Evolutionary conservation across 495 filamentous ascomycete genomes (phyloP).

Genomic region (Podospora fimiseda): DNA sequence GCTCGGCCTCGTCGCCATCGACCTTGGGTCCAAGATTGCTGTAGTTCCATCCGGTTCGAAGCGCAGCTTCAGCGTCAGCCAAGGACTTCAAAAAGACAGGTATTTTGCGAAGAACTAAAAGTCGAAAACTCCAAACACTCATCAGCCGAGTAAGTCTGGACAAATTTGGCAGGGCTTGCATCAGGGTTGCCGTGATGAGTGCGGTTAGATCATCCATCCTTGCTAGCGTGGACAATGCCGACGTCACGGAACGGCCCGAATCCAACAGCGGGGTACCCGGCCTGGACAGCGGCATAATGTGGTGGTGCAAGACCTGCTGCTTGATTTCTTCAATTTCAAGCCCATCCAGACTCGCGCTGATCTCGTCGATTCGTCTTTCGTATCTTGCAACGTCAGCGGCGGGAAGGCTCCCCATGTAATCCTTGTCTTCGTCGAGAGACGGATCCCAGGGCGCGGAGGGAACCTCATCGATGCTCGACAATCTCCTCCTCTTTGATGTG

Average conservation of each 20-base stretch:
- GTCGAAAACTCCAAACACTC: conserved; percentile 66
- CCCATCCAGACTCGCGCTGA: conserved; percentile 67
- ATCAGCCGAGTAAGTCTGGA: conserved; percentile 63
- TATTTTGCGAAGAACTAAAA: conserved; percentile 64
- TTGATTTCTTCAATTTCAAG: conserved; percentile 89
- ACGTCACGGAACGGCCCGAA: conserved; percentile 29
- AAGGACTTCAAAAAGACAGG: conserved; percentile 64
- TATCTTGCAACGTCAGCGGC: conserved; percentile 55
- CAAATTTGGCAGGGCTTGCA: conserved; percentile 80
- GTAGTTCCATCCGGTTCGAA: conserved; percentile 57
- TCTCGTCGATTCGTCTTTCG: conserved; percentile 69
- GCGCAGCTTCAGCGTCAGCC: conserved; percentile 52
- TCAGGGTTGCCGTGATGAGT: conserved; percentile 77
- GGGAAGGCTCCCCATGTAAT: conserved; percentile 65
- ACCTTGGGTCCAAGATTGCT: conserved; percentile 32
- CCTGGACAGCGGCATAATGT: conserved; percentile 53
- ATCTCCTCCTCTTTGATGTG: conserved; percentile 33
- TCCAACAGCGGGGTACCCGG: conserved; percentile 47
- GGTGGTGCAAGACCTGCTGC: conserved; percentile 73
- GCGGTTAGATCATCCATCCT: conserved; percentile 79
- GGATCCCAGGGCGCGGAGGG: background rate
- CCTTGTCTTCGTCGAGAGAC: conserved; percentile 14
- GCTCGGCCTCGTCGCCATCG: conserved; percentile 1
- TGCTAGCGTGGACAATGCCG: conserved; percentile 44
- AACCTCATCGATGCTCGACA: conserved; percentile 11